phyloP scores from a whole-genome alignment of 2,329 filamentous ascomycete species.

The Aspergillus fijiensis region DNA sequence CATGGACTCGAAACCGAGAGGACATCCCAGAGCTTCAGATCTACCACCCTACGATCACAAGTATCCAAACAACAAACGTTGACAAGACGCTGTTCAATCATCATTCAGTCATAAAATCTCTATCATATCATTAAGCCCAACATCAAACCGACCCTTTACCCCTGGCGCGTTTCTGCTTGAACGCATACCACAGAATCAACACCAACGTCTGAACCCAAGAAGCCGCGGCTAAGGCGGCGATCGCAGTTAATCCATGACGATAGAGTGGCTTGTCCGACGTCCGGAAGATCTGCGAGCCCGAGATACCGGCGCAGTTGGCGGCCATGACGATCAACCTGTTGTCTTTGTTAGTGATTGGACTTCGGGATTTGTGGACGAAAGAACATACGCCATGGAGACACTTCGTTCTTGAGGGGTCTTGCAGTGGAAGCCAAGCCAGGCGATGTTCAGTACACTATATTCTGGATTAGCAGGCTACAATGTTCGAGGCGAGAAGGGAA shows the following conservation, averaged over 20 bases:
- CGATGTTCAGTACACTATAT: conserved; percentile 52
- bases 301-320: conserved; percentile 62
- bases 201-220: conserved; percentile 23
- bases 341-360: neutral
- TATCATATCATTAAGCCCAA: neutral
- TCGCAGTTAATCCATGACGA: conserved; percentile 28
- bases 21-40: no score
- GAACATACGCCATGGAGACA: conserved; percentile 57
- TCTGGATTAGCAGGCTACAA: neutral
- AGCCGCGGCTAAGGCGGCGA: conserved; percentile 24
- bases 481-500: neutral
- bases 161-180: neutral
- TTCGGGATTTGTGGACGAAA: neutral
- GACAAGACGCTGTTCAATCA: no score
- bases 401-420: conserved; percentile 59
- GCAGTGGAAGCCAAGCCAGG: conserved; percentile 59
- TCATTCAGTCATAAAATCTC: neutral
- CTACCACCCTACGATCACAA: no score
- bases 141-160: neutral
- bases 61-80: no score
- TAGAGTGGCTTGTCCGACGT: conserved; percentile 28
- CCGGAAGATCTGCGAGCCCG: conserved; percentile 61
- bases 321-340: conserved; percentile 55
- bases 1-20: no score
- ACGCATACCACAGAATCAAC: conserved; percentile 21